Evolutionary conservation across 2,329 filamentous ascomycete genomes (phyloP), one percentile per base, ranked within the genome.

Genomic region (Neofusicoccum sp.): DNA sequence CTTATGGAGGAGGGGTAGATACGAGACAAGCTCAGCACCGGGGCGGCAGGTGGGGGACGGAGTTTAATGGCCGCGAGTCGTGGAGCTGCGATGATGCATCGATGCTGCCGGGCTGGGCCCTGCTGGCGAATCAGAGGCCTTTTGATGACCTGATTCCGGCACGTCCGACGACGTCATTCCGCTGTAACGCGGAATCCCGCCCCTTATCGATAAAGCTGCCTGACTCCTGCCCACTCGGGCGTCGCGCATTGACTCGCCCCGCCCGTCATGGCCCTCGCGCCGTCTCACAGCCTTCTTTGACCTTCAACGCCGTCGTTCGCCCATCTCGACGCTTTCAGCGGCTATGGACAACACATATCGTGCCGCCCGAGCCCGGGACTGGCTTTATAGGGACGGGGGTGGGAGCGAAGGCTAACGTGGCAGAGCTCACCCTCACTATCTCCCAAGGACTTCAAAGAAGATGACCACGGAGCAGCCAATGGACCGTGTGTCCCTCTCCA

Each of bases 181-280:
- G 37, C 37, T 31, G 48, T 41, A 44, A 29, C n/a, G 22, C 37
- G 52, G 52, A 28, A 43, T 31, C 22, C 3, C 11, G 11, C 29
- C 4, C 14, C 58, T 61, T 49, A 61, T 61, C 58, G 58, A 61
- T 61, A 61, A 61, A 61, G 58, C 58, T 60, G 28, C 34, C 16
- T 33, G 31, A 49, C n/a, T 45, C 54, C 43, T 22, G 31, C n/a
- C 54, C 54, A 58, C 41, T 58, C 54, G 45, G 29, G 9, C 41
- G 14, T 34, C 29, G 14, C 41, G 14, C 28, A n/a, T 36, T 44
- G 31, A 47, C 41, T 47, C 41, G 31, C n/a, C 14, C 54, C 41
- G 7, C 4, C 31, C 22, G 54, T 45, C 39, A 45, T 6, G 37
- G 37, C 29, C 5, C 5, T 16, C n/a, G 7, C 14, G 37, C n/a